These are phyloP conservation scores for Cercospora nicotianae DNA, from an alignment of 2,329 filamentous ascomycete species.

Conservation along the genomic window DNA sequence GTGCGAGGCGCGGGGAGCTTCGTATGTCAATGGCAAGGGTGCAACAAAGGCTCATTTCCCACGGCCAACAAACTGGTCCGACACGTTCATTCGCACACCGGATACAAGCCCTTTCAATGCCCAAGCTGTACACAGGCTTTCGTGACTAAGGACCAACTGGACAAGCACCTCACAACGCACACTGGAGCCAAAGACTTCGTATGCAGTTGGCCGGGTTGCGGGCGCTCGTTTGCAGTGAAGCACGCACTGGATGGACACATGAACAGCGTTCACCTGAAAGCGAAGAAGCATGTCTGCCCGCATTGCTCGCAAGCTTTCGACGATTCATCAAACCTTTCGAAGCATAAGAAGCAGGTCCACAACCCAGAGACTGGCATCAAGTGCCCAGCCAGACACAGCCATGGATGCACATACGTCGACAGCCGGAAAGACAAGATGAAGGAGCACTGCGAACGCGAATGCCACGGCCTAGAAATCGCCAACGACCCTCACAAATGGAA, in stretches of 20 bases:
- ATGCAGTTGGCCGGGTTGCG: slow-evolving; percentile 46
- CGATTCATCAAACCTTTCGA: slow-evolving; percentile 39
- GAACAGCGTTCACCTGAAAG: slow-evolving; percentile 55
- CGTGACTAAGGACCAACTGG: slow-evolving; percentile 66
- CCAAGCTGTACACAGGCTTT: slow-evolving; percentile 58
- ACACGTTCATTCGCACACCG: slow-evolving; percentile 66
- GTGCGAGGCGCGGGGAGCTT: slow-evolving; percentile 39
- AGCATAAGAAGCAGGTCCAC: slow-evolving; percentile 36
- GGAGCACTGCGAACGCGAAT: slow-evolving; percentile 30
- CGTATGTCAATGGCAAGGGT: slow-evolving; percentile 51
- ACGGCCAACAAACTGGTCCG: slow-evolving; percentile 57
- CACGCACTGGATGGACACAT: slow-evolving; percentile 60
- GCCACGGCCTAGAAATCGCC: slow-evolving; percentile 28
- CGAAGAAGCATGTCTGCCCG: slow-evolving; percentile 47
- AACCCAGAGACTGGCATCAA: slow-evolving; percentile 30
- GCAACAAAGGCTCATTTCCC: slow-evolving; percentile 49
- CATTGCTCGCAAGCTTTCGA: slow-evolving; percentile 40
- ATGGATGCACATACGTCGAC: slow-evolving; percentile 30
- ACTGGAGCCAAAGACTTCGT: slow-evolving; percentile 64
- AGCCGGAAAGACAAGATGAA: slow-evolving; percentile 32
- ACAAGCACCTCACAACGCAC: slow-evolving; percentile 67
- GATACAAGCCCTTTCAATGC: slow-evolving; percentile 50
- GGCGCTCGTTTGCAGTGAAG: slow-evolving; percentile 64
- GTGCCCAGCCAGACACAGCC: slow-evolving; percentile 27
- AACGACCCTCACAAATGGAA: slow-evolving; percentile 29